A percentile compares a stretch with the other conserved stretches of the same genome.
Conservation (phyloP, 805 yeast genomes). For the Lipomyces spencermartinsiae region DNA sequence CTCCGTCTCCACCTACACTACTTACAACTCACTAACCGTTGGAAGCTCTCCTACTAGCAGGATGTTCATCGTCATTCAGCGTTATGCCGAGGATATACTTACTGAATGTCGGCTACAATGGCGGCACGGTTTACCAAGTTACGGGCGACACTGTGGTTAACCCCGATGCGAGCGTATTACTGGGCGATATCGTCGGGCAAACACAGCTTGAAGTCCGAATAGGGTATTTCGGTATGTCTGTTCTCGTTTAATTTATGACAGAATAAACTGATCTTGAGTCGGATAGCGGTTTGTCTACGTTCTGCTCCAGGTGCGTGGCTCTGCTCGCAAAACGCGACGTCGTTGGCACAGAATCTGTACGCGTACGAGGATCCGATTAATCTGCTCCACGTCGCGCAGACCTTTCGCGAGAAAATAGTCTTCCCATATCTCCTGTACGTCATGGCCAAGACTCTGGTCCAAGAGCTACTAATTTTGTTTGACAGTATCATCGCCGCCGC, state of each 20-base stretch:
- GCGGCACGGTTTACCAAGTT: conserved; percentile 26
- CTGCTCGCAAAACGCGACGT: conserved; percentile 29
- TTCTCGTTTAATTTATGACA: not conserved
- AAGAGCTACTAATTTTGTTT: not conserved
- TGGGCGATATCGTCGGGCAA: conserved; percentile 28
- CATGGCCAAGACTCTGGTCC: not conserved
- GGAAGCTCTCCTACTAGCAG: conserved; percentile 33
- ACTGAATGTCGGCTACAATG: conserved; percentile 32
- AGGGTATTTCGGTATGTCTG: conserved; percentile 32
- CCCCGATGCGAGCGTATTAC: conserved; percentile 13
- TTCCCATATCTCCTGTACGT: conserved; percentile 33
- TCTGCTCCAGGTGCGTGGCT: conserved; percentile 26
- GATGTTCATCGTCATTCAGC: conserved; percentile 31
- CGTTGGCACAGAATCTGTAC: conserved; percentile 21
- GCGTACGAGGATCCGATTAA: conserved; percentile 32
- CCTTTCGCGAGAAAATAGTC: conserved; percentile 26
- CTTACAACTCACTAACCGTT: not conserved
- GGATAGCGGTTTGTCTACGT: conserved; percentile 20
- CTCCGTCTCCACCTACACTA: no score
- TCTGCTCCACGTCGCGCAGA: conserved; percentile 27
- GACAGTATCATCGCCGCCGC: conserved; percentile 28
- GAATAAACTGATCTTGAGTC: not conserved
- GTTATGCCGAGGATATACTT: conserved; percentile 29
- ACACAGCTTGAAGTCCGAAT: conserved; percentile 28
- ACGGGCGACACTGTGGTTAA: conserved; percentile 23